These are phyloP conservation scores for Mariannaea elegans DNA, from an alignment of 2,329 filamentous ascomycete species.

Conservation along the genomic window DNA sequence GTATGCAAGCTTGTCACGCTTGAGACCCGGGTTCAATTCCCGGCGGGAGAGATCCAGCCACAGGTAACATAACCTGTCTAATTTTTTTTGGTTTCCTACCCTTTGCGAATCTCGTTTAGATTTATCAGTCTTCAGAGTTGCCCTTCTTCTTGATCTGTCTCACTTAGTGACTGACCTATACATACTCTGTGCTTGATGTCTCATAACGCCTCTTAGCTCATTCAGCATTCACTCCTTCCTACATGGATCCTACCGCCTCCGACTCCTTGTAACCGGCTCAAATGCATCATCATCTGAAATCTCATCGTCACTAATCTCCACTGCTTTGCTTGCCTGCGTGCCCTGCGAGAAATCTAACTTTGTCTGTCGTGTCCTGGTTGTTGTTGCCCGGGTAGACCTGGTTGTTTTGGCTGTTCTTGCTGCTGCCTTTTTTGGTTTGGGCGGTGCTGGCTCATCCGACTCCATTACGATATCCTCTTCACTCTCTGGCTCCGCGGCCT, in stretches of 20 bases:
- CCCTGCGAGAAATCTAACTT: conserved; percentile 49
- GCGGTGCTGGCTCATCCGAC: conserved; percentile 55
- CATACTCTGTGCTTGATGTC: too few relatives aligned
- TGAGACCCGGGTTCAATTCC: too few relatives aligned
- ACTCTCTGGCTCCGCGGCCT: conserved; percentile 47
- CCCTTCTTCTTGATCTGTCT: too few relatives aligned
- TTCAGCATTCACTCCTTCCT: too few relatives aligned
- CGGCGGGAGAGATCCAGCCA: background rate
- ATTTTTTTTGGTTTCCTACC: too few relatives aligned
- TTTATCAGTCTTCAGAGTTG: too few relatives aligned
- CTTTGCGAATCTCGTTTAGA: too few relatives aligned
- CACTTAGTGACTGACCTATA: too few relatives aligned
- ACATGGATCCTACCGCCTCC: conserved; percentile 31
- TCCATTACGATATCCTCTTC: conserved; percentile 64
- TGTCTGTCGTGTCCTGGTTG: conserved; percentile 44
- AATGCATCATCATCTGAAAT: conserved; percentile 71
- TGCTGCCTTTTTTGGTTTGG: conserved; percentile 37
- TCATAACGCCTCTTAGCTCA: too few relatives aligned
- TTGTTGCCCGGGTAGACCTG: conserved; percentile 14
- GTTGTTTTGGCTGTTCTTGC: conserved; percentile 10
- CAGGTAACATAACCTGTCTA: background rate
- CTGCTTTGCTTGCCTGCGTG: conserved; percentile 54
- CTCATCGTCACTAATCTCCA: conserved; percentile 72
- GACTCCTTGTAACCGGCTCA: conserved; percentile 57
- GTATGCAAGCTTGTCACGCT: conserved; percentile 19